Conservation (phyloP, 495 filamentous ascomycete species). For the Amorphotheca resinae region DNA sequence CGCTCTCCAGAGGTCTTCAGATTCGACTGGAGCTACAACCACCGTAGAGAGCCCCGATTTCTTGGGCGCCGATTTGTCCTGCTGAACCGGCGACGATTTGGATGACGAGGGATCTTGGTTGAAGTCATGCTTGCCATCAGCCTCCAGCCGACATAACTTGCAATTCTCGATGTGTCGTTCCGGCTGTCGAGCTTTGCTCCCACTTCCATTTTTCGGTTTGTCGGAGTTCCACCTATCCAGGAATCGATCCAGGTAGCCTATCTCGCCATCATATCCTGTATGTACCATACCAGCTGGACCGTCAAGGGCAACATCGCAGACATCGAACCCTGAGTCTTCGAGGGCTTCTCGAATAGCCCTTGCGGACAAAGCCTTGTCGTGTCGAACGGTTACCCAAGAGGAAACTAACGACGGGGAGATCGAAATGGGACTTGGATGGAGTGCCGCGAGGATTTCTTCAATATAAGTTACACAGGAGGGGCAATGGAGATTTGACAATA, state of each 20-base stretch:
- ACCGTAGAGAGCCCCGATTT: too few species aligned
- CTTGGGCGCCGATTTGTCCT: neutral
- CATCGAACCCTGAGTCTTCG: neutral
- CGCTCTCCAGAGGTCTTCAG: neutral
- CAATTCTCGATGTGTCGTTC: neutral
- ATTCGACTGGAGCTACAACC: neutral
- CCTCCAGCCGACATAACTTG: neutral
- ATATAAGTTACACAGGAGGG: neutral
- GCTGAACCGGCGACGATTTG: neutral
- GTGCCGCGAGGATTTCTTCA: neutral
- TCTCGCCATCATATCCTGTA: neutral
- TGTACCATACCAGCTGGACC: neutral
- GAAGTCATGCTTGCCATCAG: neutral
- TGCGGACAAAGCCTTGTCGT: neutral
- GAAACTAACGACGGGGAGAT: neutral
- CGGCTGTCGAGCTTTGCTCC: neutral
- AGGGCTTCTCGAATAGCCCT: neutral
- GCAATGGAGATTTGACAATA: conserved; percentile 1
- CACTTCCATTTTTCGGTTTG: neutral
- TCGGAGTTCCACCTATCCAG: neutral
- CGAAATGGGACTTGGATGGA: conserved; percentile 2
- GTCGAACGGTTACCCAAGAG: neutral
- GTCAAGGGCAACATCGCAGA: neutral
- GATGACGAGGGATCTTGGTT: neutral
- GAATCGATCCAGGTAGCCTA: neutral